Conservation (phyloP, 2,329 filamentous ascomycete species). For the Aspergillus arachidicola region DNA sequence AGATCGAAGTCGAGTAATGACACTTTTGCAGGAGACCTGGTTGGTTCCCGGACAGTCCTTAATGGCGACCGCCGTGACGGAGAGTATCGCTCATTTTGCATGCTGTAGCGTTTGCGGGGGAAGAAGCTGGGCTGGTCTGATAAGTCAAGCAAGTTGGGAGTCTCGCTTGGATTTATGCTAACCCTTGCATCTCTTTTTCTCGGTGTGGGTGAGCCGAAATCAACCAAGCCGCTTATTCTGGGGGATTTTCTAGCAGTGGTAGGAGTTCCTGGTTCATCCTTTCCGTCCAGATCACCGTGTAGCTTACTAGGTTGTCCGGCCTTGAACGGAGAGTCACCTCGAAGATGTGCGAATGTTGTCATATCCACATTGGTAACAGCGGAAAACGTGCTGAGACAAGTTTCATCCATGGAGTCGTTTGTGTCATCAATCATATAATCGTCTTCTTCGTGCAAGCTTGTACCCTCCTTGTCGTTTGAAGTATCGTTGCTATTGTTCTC, state of each 20-base stretch:
- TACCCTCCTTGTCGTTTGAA: conserved; percentile 25
- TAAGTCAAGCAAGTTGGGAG: conserved; percentile 84
- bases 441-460: conserved; percentile 27
- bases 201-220: conserved; percentile 50
- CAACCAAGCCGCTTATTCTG: conserved; percentile 32
- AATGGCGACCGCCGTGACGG: conserved; percentile 48
- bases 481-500: conserved; percentile 24
- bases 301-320: conserved; percentile 38
- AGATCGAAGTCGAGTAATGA: conserved; percentile 89
- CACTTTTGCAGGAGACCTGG: conserved; percentile 54
- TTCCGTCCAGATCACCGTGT: conserved; percentile 18
- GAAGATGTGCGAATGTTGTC: conserved; percentile 77
- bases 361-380: conserved; percentile 75
- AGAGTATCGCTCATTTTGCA: conserved; percentile 39
- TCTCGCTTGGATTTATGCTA: conserved; percentile 54
- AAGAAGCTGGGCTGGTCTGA: conserved; percentile 73
- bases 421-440: conserved; percentile 34
- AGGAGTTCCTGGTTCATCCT: conserved; percentile 46
- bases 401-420: conserved; percentile 44
- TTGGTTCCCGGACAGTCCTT: conserved; percentile 40
- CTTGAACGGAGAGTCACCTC: conserved; percentile 63
- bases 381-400: conserved; percentile 79
- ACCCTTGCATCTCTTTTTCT: conserved; percentile 51
- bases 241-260: conserved; percentile 48
- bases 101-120: conserved; percentile 51